phyloP scores from a whole-genome alignment of 1,284 basidiomycete genomes.

The Puccinia triticina region DNA sequence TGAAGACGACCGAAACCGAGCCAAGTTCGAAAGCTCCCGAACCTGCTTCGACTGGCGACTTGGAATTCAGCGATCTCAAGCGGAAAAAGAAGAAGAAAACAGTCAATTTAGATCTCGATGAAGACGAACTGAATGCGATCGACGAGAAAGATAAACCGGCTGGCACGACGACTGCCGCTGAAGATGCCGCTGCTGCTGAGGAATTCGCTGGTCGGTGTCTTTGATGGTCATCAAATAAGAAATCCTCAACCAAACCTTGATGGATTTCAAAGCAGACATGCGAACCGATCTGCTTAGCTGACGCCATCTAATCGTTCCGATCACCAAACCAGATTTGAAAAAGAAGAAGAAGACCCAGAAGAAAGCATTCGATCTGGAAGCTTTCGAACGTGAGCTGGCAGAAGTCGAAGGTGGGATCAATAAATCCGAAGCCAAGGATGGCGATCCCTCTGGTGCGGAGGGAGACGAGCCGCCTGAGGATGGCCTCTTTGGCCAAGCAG shows the following conservation, averaged over 20 bases:
- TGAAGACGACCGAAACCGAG: constrained; percentile 34
- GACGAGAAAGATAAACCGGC: constrained; percentile 17
- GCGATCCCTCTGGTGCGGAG: constrained; percentile 81
- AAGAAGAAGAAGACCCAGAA: constrained; percentile 60
- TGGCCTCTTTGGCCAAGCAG: constrained; percentile 69
- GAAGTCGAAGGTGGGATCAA: constrained; percentile 43
- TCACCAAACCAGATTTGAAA: constrained; percentile 38
- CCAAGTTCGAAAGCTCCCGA: constrained; percentile 2
- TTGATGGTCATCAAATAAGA: neutral
- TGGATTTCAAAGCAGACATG: neutral
- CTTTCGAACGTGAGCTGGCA: constrained; percentile 60
- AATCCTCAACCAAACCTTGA: neutral
- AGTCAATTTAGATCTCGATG: constrained; percentile 42
- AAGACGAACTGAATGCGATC: constrained; percentile 15
- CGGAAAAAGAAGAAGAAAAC: constrained; percentile 65
- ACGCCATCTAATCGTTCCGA: neutral
- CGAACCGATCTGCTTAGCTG: neutral
- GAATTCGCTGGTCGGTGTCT: constrained; percentile 44
- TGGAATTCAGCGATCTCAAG: constrained; percentile 79
- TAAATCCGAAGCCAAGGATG: constrained; percentile 64
- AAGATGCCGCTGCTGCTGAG: constrained; percentile 29
- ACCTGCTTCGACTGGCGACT: constrained; percentile 53
- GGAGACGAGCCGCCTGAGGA: constrained; percentile 82
- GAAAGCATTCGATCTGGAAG: constrained; percentile 60
- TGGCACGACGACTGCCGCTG: neutral